phyloP scores from a whole-genome alignment of 257 asterid genomes.

The Vinca minor region DNA sequence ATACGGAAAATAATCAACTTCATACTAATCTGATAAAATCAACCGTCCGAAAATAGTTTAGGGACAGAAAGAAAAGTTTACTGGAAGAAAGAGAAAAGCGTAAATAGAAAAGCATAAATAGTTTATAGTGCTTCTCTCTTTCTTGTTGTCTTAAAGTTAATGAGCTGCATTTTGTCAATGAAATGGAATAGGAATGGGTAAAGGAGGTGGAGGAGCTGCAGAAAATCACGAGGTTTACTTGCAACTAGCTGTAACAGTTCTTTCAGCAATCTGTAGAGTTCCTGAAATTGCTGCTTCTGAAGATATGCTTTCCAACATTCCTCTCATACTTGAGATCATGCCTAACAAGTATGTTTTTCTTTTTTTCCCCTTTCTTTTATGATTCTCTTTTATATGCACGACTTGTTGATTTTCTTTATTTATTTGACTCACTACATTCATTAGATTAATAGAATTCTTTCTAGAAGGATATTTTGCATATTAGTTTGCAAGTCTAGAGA shows the following conservation, averaged over 20 bases:
- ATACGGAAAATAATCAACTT: no score
- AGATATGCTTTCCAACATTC: conserved; percentile 50
- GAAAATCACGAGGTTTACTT: conserved; percentile 53
- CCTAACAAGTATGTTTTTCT: conserved; percentile 38
- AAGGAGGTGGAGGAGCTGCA: conserved; percentile 28
- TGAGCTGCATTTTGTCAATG: not conserved
- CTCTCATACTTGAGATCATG: conserved; percentile 47
- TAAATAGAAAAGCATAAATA: no score
- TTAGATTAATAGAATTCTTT: not conserved
- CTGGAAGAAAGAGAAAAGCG: no score
- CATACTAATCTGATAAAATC: no score
- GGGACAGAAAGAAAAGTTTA: no score
- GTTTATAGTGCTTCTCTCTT: no score
- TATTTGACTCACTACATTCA: not conserved
- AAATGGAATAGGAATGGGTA: conserved; percentile 40
- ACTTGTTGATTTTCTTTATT: no score
- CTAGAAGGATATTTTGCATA: not conserved
- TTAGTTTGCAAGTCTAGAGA: not conserved
- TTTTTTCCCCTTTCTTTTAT: not conserved
- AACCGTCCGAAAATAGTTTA: no score
- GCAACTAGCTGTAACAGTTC: conserved; percentile 58
- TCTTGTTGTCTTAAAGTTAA: not conserved
- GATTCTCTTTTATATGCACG: not conserved
- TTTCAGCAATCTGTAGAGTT: conserved; percentile 64
- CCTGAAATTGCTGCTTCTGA: conserved; percentile 61